A percentile compares a stretch with the other conserved stretches of the same genome.
These are phyloP conservation scores for Exserohilum rostratum DNA, from an alignment of 2,329 filamentous ascomycete species.

Conservation along the genomic window DNA sequence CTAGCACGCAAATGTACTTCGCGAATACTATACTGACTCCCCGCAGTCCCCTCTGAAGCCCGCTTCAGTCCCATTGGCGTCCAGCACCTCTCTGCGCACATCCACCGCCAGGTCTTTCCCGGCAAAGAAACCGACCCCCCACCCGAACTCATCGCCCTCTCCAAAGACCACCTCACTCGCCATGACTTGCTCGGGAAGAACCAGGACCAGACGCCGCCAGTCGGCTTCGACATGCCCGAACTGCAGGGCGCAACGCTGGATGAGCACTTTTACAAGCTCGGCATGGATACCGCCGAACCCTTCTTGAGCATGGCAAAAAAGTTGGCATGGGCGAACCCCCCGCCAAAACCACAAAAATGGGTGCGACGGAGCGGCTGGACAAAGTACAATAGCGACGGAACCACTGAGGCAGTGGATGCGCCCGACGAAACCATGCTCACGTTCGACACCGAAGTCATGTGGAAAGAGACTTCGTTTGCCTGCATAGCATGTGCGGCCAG, in stretches of 20 bases:
- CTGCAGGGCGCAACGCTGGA: constrained; percentile 83
- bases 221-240: constrained; percentile 83
- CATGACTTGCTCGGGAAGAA: constrained; percentile 93
- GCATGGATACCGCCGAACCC: constrained; percentile 84
- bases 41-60: constrained; percentile 56
- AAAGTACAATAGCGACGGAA: constrained; percentile 80
- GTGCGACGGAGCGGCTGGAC: constrained; percentile 85
- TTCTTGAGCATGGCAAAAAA: constrained; percentile 76
- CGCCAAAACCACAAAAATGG: constrained; percentile 74
- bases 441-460: constrained; percentile 98
- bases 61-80: constrained; percentile 93
- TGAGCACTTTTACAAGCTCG: constrained; percentile 91
- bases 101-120: constrained; percentile 84
- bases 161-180: constrained; percentile 78
- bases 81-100: constrained; percentile 84
- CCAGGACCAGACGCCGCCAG: constrained; percentile 72
- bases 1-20: not conserved
- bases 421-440: constrained; percentile 83
- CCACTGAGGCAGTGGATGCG: constrained; percentile 71
- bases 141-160: constrained; percentile 75
- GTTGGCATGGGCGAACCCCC: constrained; percentile 68
- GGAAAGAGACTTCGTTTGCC: constrained; percentile 87
- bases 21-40: not conserved
- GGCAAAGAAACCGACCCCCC: constrained; percentile 61
- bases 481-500: constrained; percentile 96